Conservation (phyloP, 345 rosid genomes). For the Arabidopsis thaliana region TAIR10.1 NC_003071.7:10555501-10556000, state of each 20-base stretch:
- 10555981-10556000: no score
- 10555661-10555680: background rate
- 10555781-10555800: background rate
- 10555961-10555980: no score
- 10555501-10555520: background rate
- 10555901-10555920: no score
- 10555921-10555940: no score
- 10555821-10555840: background rate
- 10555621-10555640: constrained; percentile 19
- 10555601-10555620: constrained; percentile 33
- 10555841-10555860: background rate
- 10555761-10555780: background rate
- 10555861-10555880: no score
- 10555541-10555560: constrained; percentile 21
- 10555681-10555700: background rate
- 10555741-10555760: background rate
- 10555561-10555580: constrained; percentile 35
- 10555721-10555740: constrained; percentile 7
- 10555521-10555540: constrained; percentile 2
- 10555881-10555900: no score
- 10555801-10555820: background rate
- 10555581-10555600: constrained; percentile 36
- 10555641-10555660: constrained; percentile 3
- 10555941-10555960: no score
- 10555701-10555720: background rate